Evolutionary conservation across 2,329 filamentous ascomycete species (phyloP).

Genomic region (Fusarium odoratissimum): DNA sequence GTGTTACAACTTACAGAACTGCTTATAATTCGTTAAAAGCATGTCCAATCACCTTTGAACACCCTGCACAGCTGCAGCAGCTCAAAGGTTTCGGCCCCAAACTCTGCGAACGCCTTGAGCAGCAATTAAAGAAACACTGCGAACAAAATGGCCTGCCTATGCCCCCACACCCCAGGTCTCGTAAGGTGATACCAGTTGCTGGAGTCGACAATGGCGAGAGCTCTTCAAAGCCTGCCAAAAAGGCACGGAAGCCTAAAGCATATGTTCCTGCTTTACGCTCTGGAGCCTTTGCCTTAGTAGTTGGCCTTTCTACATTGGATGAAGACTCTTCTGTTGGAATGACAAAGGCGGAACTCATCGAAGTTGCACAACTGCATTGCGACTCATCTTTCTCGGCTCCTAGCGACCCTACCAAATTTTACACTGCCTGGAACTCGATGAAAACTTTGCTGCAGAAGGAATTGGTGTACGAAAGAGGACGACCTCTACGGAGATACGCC

Average conservation of each 20-base stretch:
- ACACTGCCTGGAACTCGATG: constrained; percentile 87
- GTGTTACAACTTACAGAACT: constrained; percentile 76
- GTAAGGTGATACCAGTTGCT: constrained; percentile 51
- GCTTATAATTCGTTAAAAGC: constrained; percentile 82
- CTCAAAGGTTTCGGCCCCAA: constrained; percentile 81
- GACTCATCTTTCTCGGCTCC: constrained; percentile 79
- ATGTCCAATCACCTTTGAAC: constrained; percentile 76
- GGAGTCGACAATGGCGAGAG: constrained; percentile 51
- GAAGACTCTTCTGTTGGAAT: constrained; percentile 66
- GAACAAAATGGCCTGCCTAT: constrained; percentile 74
- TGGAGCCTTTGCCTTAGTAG: constrained; percentile 77
- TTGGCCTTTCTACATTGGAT: constrained; percentile 71
- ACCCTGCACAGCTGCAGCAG: constrained; percentile 78
- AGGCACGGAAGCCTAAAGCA: constrained; percentile 67
- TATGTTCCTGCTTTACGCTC: constrained; percentile 81
- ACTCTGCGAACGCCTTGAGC: constrained; percentile 75
- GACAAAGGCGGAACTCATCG: constrained; percentile 75
- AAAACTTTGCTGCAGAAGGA: constrained; percentile 80
- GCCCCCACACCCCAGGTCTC: constrained; percentile 67
- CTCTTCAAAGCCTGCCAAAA: constrained; percentile 64
- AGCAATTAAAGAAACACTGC: constrained; percentile 70
- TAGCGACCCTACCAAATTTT: constrained; percentile 74
- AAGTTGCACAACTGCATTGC: constrained; percentile 76
- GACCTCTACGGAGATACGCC: constrained; percentile 74
- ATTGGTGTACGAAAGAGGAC: constrained; percentile 76